These are phyloP conservation scores for Cyclotella atomus DNA, from an alignment of 108 stramenopile genomes.

Conservation along the genomic window DNA sequence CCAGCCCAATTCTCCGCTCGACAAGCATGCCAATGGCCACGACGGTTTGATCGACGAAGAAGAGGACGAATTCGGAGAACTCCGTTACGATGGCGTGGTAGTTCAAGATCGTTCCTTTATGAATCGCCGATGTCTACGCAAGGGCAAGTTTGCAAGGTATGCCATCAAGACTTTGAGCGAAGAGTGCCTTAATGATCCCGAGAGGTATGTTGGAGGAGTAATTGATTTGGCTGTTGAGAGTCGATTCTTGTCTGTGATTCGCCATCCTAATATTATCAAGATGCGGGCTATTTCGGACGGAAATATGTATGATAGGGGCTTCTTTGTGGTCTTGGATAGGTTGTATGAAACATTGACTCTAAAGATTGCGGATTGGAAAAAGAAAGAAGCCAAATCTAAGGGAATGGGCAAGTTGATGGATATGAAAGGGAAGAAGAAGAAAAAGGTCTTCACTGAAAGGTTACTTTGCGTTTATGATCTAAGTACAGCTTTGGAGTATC, in stretches of 20 bases:
- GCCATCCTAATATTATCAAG: constrained; percentile 91
- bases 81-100: constrained; percentile 66
- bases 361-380: constrained; percentile 73
- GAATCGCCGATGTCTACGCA: constrained; percentile 64
- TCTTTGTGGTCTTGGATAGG: constrained; percentile 81
- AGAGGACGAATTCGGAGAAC: constrained; percentile 58
- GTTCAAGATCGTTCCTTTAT: constrained; percentile 85
- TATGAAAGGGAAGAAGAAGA: constrained; percentile 70
- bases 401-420: constrained; percentile 68
- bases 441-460: constrained; percentile 54
- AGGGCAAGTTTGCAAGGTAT: constrained; percentile 83
- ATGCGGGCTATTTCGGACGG: constrained; percentile 72
- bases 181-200: constrained; percentile 58
- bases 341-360: constrained; percentile 77
- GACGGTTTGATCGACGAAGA: constrained; percentile 30
- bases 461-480: constrained; percentile 81
- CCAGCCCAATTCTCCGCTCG: constrained; percentile 30
- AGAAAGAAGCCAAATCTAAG: constrained; percentile 37
- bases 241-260: constrained; percentile 78
- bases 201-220: constrained; percentile 70
- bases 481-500: constrained; percentile 71
- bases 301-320: constrained; percentile 46
- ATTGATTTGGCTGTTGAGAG: constrained; percentile 85
- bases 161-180: constrained; percentile 83
- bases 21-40: constrained; percentile 5